Evolutionary conservation across 495 filamentous ascomycete genomes (phyloP), one percentile per base, ranked within the genome.

Genomic region (Gamarada debralockiae): DNA sequence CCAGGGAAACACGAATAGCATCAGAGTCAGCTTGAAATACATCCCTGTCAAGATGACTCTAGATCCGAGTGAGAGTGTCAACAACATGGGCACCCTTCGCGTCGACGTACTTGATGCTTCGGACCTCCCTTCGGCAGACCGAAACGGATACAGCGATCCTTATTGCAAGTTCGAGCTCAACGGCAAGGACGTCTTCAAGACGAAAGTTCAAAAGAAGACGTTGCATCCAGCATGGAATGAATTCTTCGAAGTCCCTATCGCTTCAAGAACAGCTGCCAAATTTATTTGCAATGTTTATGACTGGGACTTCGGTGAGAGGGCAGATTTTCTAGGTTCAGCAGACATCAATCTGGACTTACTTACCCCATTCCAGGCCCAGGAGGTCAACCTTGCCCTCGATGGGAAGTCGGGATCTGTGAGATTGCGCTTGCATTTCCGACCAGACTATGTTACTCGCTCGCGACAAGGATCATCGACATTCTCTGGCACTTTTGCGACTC

Each of bases 181-280:
- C 63, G 92, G 84, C 36, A 83, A 90, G 62, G 84, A 89, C 29
- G 76, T 99, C 14, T 86, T 85, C 78, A 97, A 97, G 73, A 95
- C 91, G 33, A 90, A 96, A 68, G 82, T 84, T 3, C 87, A 92
- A 64, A 97, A 97, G 81, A 99, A 97, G 78, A 97, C 92, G 0
- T 77, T 97, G 10, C 84, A 92, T 56, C 93, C 93, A 8, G 79
- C 83, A 0, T 99, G 93, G 93, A 97, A 97, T 61, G 95, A 99
- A 62, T 85, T 81, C 63, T 97, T 97, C 64, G 93, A 97, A 62
- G 76, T 86, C 4, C 75, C 84, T 3, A 70, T 99, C 60, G 82
- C 84, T 36, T 92, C 89, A 3, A 73, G 93, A 29, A 95, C 90
- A 8, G 90, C 81, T 0, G 86, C 90, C n/a, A 75, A 91, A 12